These are phyloP conservation scores for Trametes sp. DNA, from an alignment of 1,284 basidiomycete genomes.

Conservation along the genomic window DNA sequence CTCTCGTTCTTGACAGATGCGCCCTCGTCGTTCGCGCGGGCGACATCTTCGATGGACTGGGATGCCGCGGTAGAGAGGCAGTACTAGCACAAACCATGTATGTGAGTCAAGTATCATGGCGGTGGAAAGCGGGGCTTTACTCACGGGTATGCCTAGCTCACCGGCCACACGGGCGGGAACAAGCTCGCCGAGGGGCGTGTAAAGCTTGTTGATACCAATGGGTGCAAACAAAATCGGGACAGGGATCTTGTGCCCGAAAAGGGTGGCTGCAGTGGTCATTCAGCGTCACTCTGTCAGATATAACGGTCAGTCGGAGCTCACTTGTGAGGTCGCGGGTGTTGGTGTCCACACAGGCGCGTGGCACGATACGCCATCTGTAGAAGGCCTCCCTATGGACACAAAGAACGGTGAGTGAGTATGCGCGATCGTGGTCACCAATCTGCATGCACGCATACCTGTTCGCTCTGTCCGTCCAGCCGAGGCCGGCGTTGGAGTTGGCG, in stretches of 20 bases:
- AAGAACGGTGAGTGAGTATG: background rate
- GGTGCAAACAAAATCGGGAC: constrained; percentile 65
- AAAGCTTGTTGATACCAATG: constrained; percentile 67
- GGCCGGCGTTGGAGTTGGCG: constrained; percentile 63
- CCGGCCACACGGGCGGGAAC: constrained; percentile 62
- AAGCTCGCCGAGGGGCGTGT: constrained; percentile 58
- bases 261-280: no score
- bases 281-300: no score
- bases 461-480: constrained; percentile 62
- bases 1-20: constrained; percentile 48
- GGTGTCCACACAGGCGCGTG: constrained; percentile 66
- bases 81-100: constrained; percentile 43
- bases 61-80: constrained; percentile 64
- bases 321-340: constrained; percentile 60
- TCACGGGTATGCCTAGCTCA: constrained; percentile 59
- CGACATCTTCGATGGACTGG: constrained; percentile 62
- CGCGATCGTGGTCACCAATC: background rate
- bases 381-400: constrained; percentile 50
- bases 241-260: constrained; percentile 63
- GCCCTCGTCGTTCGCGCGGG: constrained; percentile 53
- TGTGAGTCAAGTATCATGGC: background rate
- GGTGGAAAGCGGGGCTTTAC: no score
- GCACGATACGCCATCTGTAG: constrained; percentile 60
- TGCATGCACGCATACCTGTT: constrained; percentile 59
- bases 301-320: constrained; percentile 30